Percentiles rank a stretch among this genome's conserved stretches.
These are phyloP conservation scores for Rhododendron ferrugineum DNA, from an alignment of 148 eudicot genomes.

Conservation along the genomic window DNA sequence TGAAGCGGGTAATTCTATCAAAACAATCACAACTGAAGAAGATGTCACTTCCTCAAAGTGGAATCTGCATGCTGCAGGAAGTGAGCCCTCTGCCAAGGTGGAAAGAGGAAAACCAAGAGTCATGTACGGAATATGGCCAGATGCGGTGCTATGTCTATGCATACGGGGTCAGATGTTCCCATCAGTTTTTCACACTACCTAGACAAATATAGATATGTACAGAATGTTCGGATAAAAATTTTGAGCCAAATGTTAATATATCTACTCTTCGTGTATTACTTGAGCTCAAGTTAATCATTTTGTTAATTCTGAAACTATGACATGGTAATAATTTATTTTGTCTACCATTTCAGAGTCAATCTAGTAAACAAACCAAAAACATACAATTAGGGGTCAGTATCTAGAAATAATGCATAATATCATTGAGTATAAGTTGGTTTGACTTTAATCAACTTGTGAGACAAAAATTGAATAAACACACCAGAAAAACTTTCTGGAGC, in stretches of 20 bases:
- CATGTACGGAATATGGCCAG: not conserved
- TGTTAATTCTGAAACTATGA: not conserved
- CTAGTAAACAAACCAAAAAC: not conserved
- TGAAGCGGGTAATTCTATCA: constrained; percentile 53
- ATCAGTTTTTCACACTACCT: not conserved
- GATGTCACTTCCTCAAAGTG: constrained; percentile 72
- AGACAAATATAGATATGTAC: not conserved
- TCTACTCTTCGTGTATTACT: not conserved
- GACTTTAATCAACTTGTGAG: not conserved
- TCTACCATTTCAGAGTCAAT: not conserved
- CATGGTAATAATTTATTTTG: not conserved
- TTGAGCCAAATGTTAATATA: not conserved
- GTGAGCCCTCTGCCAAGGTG: constrained; percentile 66
- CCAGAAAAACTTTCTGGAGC: not conserved
- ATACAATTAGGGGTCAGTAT: not conserved
- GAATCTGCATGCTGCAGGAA: constrained; percentile 89
- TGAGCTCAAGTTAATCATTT: not conserved
- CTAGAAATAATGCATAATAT: not conserved
- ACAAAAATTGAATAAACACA: not conserved
- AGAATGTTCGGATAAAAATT: not conserved
- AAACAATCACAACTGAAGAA: constrained; percentile 61
- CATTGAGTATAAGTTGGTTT: not conserved
- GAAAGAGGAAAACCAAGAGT: constrained; percentile 13
- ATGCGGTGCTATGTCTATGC: not conserved
- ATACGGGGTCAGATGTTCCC: not conserved